phyloP scores from a whole-genome alignment of 345 rosid genomes.

The Melaleuca alternifolia region DNA sequence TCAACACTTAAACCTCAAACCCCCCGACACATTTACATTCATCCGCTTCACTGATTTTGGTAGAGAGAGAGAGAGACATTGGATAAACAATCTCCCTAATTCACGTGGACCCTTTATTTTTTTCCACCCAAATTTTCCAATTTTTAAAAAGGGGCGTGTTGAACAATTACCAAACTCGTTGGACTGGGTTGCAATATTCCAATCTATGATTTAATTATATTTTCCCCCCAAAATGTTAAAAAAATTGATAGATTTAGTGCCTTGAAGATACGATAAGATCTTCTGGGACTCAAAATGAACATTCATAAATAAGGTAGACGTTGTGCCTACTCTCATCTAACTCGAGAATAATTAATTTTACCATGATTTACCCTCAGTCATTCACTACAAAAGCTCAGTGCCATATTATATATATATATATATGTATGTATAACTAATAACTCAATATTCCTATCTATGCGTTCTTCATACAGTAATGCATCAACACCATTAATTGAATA shows the following conservation, averaged over 20 bases:
- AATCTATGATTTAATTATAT: not conserved
- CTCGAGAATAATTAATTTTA: not conserved
- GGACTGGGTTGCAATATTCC: not conserved
- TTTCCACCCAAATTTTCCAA: not conserved
- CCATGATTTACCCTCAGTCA: not conserved
- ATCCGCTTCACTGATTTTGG: not conserved
- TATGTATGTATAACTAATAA: not conserved
- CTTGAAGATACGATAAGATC: not conserved
- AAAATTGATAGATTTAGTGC: not conserved
- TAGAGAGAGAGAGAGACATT: not conserved
- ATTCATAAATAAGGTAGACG: not conserved
- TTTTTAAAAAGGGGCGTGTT: not conserved
- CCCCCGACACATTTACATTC: not conserved
- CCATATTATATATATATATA: not conserved
- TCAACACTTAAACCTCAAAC: not conserved
- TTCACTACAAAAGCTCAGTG: not conserved
- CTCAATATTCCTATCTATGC: not conserved
- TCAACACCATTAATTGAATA: not conserved
- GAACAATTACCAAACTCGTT: not conserved
- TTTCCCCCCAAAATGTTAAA: not conserved
- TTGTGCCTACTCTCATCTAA: not conserved
- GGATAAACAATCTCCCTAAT: not conserved
- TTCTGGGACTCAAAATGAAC: not conserved
- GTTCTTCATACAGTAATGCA: not conserved
- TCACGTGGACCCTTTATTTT: not conserved